Base-by-base conservation (phyloP, 257 asterid species). In the Lantana camara region DNA sequence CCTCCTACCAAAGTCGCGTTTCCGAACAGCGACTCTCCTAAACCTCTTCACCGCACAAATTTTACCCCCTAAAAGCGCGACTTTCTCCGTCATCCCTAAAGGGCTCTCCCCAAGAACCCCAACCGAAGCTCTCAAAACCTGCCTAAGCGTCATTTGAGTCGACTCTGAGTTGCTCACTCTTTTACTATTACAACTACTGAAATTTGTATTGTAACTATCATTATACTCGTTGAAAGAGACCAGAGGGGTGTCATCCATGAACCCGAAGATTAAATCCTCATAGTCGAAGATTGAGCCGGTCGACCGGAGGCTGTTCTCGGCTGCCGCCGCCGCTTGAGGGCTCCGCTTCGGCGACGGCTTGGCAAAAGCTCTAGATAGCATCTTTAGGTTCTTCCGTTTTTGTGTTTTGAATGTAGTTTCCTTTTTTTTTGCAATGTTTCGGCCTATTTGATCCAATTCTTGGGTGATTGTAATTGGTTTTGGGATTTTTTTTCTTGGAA, bases 71-170 rank as follows among this genome's bases (percentile, higher is more conserved):
- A 61, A 23, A 34, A 81, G 73, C 67, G 74, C 90, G 54, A 81
- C 78, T 49, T 83, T 83, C 57, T 81, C 90, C 1, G 87, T 81
- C 74, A 83, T 73, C 32, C 87, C 87, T 40, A 81, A 16, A 0
- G 67, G 64, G 62, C 85, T 76, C 47, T 83, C 87, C 5, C 87
- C 85, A 21, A 81, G 60, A 56, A 79, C 85, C 44, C 85, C 87
- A 16, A 77, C 82, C 0, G 90, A 83, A 0, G 87, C 82, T 72
- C 85, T 74, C 67, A 81, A 52, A n/a, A 81, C 82, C 56, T 76
- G 82, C 56, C 83, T 53, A 0, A 83, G 83, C 0, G 87, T 83
- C 68, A 83, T 19, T 19, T 53, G 71, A 2, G 67, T 37, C 47
- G 60, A 22, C 37, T 40, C 72, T 4, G 70, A 34, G 11, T 19